Evolutionary conservation across 768 basidiomycete species (phyloP).

Genomic region (Mycena sanguinolenta): DNA sequence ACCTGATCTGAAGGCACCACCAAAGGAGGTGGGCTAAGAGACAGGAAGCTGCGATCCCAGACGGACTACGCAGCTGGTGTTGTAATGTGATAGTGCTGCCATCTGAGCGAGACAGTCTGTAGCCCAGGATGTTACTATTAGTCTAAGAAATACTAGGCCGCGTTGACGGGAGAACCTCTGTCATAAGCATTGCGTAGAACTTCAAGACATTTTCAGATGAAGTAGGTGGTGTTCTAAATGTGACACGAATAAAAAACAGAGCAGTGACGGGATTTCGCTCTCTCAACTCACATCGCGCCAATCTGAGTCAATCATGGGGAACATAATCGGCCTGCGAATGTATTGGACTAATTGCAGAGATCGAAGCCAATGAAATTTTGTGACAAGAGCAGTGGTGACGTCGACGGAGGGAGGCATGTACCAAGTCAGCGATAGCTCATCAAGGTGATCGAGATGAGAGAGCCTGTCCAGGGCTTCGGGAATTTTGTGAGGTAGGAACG

Average conservation of each 20-base stretch:
- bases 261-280: neutral
- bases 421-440: neutral
- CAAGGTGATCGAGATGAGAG: neutral
- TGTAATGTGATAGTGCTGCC: neutral
- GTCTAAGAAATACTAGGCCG: neutral
- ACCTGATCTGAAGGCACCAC: neutral
- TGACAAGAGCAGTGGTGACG: neutral
- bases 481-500: neutral
- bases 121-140: neutral
- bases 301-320: neutral
- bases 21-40: too few species aligned
- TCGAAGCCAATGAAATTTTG: neutral
- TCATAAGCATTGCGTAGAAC: neutral
- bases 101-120: neutral
- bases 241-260: neutral
- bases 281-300: neutral
- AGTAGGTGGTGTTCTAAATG: neutral
- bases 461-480: neutral
- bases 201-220: neutral
- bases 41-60: neutral
- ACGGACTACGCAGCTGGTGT: neutral
- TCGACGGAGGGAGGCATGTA: neutral
- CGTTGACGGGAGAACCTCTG: neutral
- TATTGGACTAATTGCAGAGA: neutral
- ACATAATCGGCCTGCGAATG: neutral